Evolutionary conservation across 2,329 filamentous ascomycete genomes (phyloP), one percentile per base, ranked within the genome.

Genomic region (Fusarium austroafricanum): DNA sequence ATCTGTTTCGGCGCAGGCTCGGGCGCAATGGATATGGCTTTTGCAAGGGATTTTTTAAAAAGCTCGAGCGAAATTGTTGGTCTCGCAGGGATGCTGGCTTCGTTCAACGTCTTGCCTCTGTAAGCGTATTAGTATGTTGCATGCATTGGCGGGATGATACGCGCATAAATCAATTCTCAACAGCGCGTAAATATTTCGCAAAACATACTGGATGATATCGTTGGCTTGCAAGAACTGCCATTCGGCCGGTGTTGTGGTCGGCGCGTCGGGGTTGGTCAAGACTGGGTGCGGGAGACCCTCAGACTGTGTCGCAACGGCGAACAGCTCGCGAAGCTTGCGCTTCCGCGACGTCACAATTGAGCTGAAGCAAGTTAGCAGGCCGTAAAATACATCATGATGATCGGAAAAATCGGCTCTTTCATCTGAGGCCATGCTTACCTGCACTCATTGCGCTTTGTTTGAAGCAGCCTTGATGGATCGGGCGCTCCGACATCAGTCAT

Each of bases 321-420:
- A 97, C 75, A 97, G 87, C 83, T 96, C 92, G 79, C 91, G 90
- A 79, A 97, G 87, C 86, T 96, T 96, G 81, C 93, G 90, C 88
- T 96, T 96, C 81, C 92, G 91, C 86, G 92, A 93, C 81, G 86
- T 87, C 85, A 92, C 88, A 86, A 91, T 90, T 87, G 87, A 85
- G 82, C 89, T 91, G 77, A 61, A 71, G 65, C 66, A 23, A 39
- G 77, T 87, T 67, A 88, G 79, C 75, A 84, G 58, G 60, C 63
- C 75, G 51, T 81, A 82, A 80, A 74, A 73, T 55, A 77, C 70
- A 86, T 82, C 78, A 71, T 79, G 78, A 72, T 75, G 72, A 83
- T 84, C 82, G 82, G 80, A 83, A 82, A 82, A 83, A 77, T 76
- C 72, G 70, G 80, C 81, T 80, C 83, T 83, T 80, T 84, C 78